A percentile compares a stretch with the other conserved stretches of the same genome.
Evolutionary conservation across 1,284 basidiomycete genomes (phyloP).

Genomic region (Gymnopus androsaceus): DNA sequence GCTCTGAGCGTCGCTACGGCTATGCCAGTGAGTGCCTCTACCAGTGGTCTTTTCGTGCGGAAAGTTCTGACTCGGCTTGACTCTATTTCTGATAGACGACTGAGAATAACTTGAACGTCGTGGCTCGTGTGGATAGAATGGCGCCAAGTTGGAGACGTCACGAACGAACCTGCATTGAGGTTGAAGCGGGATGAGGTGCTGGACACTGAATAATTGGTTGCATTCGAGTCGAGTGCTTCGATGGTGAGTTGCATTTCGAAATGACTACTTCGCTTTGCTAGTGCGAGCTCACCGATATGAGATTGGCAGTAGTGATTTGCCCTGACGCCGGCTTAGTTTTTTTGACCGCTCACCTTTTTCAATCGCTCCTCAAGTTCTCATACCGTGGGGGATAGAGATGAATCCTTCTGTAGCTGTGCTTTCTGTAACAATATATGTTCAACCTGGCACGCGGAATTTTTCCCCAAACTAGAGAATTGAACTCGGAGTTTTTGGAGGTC

Average conservation of each 20-base stretch:
- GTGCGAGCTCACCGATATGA: too few relatives aligned
- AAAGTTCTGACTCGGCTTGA: background rate
- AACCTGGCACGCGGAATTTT: too few relatives aligned
- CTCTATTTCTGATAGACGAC: background rate
- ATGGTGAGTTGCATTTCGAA: background rate
- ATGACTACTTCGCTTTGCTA: background rate
- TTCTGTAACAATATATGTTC: too few relatives aligned
- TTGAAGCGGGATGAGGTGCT: conserved; percentile 2
- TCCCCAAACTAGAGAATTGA: too few relatives aligned
- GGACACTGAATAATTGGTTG: background rate
- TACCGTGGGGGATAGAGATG: too few relatives aligned
- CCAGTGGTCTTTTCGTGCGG: background rate
- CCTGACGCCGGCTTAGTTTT: too few relatives aligned
- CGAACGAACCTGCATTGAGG: background rate
- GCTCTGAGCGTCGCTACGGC: background rate
- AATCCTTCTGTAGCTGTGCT: too few relatives aligned
- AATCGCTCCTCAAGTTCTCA: too few relatives aligned
- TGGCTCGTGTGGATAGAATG: background rate
- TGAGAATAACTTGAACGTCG: background rate
- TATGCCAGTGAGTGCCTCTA: conserved; percentile 8
- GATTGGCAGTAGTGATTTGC: background rate
- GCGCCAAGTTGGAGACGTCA: conserved; percentile 13
- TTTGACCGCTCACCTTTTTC: too few relatives aligned
- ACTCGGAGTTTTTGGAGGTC: too few relatives aligned
- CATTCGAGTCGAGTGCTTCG: background rate